These are phyloP conservation scores for Epichloe uncinata DNA, from an alignment of 2,329 filamentous ascomycete genomes.

Conservation along the genomic window DNA sequence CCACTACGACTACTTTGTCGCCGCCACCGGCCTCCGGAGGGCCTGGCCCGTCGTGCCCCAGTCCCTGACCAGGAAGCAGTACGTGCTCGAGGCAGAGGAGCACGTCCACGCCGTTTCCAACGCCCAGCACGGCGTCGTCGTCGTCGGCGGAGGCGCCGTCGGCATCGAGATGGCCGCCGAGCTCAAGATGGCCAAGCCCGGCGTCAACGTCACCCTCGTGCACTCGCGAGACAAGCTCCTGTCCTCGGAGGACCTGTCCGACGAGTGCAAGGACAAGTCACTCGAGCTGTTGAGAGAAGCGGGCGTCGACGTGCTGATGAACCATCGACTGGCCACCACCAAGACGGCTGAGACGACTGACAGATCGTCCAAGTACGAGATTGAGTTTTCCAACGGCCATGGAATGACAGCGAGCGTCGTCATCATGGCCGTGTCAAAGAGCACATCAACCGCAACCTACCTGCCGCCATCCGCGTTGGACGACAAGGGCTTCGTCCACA, in stretches of 20 bases:
- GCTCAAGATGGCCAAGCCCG: slow-evolving; percentile 53
- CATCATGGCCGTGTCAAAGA: slow-evolving; percentile 55
- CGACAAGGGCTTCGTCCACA: slow-evolving; percentile 51
- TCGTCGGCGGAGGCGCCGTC: slow-evolving; percentile 68
- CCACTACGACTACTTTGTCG: slow-evolving; percentile 63
- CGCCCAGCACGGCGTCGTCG: slow-evolving; percentile 45
- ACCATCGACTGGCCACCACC: slow-evolving; percentile 39
- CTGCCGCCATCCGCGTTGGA: slow-evolving; percentile 46
- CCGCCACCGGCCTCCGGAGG: slow-evolving; percentile 55
- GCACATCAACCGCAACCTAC: slow-evolving; percentile 47
- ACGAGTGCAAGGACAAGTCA: slow-evolving; percentile 52
- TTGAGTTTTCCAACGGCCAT: slow-evolving; percentile 48
- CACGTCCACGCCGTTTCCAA: slow-evolving; percentile 43
- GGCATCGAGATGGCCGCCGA: slow-evolving; percentile 75
- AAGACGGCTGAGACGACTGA: slow-evolving; percentile 31
- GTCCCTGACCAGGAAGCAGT: slow-evolving; percentile 46
- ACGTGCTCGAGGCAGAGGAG: slow-evolving; percentile 45
- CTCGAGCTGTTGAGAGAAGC: slow-evolving; percentile 44
- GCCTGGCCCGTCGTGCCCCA: slow-evolving; percentile 63
- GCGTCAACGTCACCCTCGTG: slow-evolving; percentile 55
- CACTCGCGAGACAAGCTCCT: slow-evolving; percentile 60
- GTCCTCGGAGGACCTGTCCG: slow-evolving; percentile 58
- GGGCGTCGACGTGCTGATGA: slow-evolving; percentile 53
- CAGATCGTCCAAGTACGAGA: slow-evolving; percentile 27
- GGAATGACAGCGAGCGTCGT: slow-evolving; percentile 50